A percentile compares a stretch with the other conserved stretches of the same genome.
These are phyloP conservation scores for Filosporella fistucella DNA, from an alignment of 495 filamentous ascomycete genomes.

Conservation along the genomic window DNA sequence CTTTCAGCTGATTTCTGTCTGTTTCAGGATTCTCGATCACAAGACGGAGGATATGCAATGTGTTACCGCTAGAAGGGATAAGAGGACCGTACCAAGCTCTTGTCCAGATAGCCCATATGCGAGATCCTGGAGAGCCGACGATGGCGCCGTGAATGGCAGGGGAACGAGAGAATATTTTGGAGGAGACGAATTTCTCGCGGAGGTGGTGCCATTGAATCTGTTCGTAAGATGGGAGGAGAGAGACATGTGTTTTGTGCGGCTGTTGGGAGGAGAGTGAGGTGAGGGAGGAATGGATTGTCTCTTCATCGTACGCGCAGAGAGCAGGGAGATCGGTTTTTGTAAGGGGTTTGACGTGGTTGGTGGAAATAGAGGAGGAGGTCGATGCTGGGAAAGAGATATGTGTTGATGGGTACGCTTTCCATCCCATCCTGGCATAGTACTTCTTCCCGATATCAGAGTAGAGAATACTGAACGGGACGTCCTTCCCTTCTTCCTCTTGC, in stretches of 20 bases:
- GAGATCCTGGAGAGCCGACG: constrained; percentile 40
- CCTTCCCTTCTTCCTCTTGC: constrained; percentile 46
- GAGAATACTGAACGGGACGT: constrained; percentile 45
- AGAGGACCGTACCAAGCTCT: constrained; percentile 56
- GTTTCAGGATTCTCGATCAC: constrained; percentile 63
- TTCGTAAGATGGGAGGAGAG: constrained; percentile 68
- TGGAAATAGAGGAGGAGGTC: constrained; percentile 7
- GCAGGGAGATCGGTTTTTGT: constrained; percentile 39
- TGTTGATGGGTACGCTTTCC: constrained; percentile 65
- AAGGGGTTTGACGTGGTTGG: constrained; percentile 10
- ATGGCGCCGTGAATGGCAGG: constrained; percentile 69
- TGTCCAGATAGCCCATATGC: constrained; percentile 80
- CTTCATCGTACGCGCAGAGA: constrained; percentile 56
- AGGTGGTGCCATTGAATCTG: constrained; percentile 81
- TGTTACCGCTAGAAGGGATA: constrained; percentile 45
- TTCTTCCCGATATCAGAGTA: constrained; percentile 93
- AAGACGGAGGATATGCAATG: constrained; percentile 72
- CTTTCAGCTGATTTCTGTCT: constrained; percentile 32
- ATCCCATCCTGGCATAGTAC: constrained; percentile 84
- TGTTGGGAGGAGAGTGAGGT: constrained; percentile 26
- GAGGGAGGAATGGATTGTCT: constrained; percentile 39
- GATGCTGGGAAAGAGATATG: constrained; percentile 62
- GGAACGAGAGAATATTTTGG: constrained; percentile 40
- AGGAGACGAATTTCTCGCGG: constrained; percentile 77
- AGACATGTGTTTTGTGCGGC: constrained; percentile 44